These are phyloP conservation scores for Hanseniaspora lindneri DNA, from an alignment of 805 yeast species.

Conservation along the genomic window DNA sequence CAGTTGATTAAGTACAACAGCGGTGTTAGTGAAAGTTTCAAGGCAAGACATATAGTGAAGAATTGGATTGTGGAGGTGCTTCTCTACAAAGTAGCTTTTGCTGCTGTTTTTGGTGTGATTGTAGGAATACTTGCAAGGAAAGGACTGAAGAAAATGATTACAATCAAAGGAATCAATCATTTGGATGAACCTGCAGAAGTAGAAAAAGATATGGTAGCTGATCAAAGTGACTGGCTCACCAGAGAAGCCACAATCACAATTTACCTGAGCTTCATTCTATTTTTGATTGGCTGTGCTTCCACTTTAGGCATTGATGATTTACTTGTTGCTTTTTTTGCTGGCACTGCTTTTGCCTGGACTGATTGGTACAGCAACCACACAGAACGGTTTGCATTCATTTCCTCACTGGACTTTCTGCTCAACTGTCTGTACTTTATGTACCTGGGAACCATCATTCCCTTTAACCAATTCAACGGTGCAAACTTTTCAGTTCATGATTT, in stretches of 20 bases:
- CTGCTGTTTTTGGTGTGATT: constrained; percentile 57
- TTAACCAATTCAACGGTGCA: constrained; percentile 60
- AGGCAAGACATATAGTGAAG: constrained; percentile 47
- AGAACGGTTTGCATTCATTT: constrained; percentile 75
- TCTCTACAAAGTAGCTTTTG: constrained; percentile 71
- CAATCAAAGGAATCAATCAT: no score
- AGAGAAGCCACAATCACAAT: constrained; percentile 78
- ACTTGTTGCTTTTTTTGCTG: constrained; percentile 81
- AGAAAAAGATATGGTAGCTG: neutral
- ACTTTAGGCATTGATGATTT: constrained; percentile 81
- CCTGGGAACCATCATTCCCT: constrained; percentile 86
- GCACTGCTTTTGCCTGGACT: constrained; percentile 91
- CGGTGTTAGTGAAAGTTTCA: constrained; percentile 26
- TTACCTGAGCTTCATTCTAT: constrained; percentile 67
- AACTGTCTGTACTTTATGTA: constrained; percentile 80
- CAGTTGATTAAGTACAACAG: constrained; percentile 54
- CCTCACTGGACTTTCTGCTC: constrained; percentile 69
- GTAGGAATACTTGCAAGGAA: constrained; percentile 64
- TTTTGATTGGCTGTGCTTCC: constrained; percentile 81
- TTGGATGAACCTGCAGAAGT: no score
- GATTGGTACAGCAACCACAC: constrained; percentile 76
- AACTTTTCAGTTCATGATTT: constrained; percentile 29
- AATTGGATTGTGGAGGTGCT: constrained; percentile 71
- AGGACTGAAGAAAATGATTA: constrained; percentile 41
- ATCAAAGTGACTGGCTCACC: constrained; percentile 48